Conservation (phyloP, 177 flowering plant species). For the Vitis hybrid region DNA sequence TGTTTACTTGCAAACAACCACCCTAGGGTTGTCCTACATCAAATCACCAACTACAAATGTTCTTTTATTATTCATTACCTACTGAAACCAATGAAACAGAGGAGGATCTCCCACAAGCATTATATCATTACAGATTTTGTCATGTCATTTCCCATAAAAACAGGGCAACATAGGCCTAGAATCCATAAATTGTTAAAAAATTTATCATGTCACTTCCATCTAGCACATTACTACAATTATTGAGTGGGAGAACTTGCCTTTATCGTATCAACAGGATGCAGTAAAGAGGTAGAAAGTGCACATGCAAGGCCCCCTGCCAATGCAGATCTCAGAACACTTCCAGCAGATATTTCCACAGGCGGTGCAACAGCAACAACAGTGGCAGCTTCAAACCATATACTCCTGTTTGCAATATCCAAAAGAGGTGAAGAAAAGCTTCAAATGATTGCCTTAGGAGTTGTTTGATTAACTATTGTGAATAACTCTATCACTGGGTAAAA, state of each 20-base stretch:
- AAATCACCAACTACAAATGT: no score
- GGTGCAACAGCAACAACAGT: conserved; percentile 96
- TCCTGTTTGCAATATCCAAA: conserved; percentile 41
- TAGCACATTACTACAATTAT: not conserved
- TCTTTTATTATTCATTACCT: not conserved
- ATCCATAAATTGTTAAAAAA: no score
- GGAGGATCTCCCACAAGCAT: not conserved
- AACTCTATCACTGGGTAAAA: no score
- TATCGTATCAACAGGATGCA: conserved; percentile 90
- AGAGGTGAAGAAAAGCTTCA: conserved; percentile 1
- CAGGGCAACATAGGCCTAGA: no score
- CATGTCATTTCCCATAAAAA: not conserved
- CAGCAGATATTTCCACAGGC: conserved; percentile 85
- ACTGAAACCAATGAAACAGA: not conserved
- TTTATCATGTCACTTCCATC: no score
- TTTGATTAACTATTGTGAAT: no score
- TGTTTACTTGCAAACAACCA: no score
- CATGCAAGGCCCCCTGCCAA: conserved; percentile 95
- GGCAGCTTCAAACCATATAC: conserved; percentile 94
- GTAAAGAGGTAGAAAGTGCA: conserved; percentile 75
- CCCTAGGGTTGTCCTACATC: no score
- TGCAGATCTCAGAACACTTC: conserved; percentile 87
- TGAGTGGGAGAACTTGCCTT: conserved; percentile 46
- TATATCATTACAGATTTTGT: not conserved
- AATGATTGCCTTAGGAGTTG: not conserved